Conservation (phyloP, 2,329 filamentous ascomycete species). For the Orbilia quercus region DNA sequence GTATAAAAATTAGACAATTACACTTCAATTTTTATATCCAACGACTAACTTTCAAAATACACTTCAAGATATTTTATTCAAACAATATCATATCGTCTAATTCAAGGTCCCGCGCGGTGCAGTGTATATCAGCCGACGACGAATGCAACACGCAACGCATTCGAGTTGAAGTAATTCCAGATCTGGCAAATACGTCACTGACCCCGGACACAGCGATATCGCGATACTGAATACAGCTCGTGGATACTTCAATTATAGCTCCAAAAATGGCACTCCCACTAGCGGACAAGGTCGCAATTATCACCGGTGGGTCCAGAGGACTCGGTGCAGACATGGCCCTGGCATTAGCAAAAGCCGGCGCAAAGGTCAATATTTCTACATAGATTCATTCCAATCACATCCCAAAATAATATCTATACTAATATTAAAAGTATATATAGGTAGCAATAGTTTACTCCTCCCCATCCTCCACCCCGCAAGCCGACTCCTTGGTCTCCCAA, state of each 20-base stretch:
- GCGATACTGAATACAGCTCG: neutral
- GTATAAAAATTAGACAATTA: neutral
- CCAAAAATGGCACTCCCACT: conserved; percentile 22
- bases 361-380: conserved; percentile 42
- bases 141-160: conserved; percentile 47
- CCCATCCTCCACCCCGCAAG: conserved; percentile 16
- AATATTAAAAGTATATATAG: conserved; percentile 10
- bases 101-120: neutral
- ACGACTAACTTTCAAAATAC: too few species aligned
- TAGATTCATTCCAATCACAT: neutral
- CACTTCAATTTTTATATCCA: too few species aligned
- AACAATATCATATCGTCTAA: too few species aligned
- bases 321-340: conserved; percentile 46
- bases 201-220: neutral
- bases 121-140: conserved; percentile 4
- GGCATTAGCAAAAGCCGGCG: conserved; percentile 37
- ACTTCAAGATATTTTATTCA: too few species aligned
- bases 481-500: conserved; percentile 31
- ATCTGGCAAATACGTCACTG: neutral
- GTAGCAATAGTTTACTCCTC: conserved; percentile 51
- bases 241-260: too few species aligned
- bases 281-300: conserved; percentile 43
- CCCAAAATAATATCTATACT: neutral
- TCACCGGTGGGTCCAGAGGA: conserved; percentile 46
- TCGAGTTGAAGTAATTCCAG: too few species aligned